Conservation (phyloP, 495 filamentous ascomycete genomes). For the Penicillium parvum region DNA sequence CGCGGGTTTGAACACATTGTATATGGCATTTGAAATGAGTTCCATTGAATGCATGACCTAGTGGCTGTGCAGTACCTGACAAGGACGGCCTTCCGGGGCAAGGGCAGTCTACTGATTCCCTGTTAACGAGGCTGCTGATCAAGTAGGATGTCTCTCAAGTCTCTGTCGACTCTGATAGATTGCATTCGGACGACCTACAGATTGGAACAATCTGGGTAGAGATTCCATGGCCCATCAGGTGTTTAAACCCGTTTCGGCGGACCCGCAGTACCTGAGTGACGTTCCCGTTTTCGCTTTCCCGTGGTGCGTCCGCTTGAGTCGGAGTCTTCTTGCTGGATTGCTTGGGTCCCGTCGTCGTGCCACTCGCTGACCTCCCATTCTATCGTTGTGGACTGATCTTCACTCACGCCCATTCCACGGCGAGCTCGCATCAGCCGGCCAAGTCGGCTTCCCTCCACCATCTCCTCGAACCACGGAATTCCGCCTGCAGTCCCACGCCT, state of each 20-base stretch:
- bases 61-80: too few species aligned
- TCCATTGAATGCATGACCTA: too few species aligned
- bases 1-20: too few species aligned
- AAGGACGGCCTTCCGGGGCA: too few species aligned
- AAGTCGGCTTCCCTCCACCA: constrained; percentile 69
- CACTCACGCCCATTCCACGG: constrained; percentile 49
- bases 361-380: constrained; percentile 87
- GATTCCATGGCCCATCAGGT: neutral
- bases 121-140: too few species aligned
- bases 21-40: too few species aligned
- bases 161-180: too few species aligned
- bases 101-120: too few species aligned
- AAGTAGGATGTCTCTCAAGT: too few species aligned
- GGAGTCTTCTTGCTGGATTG: constrained; percentile 12
- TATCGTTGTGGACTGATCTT: constrained; percentile 56
- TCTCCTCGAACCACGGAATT: constrained; percentile 76
- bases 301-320: constrained; percentile 12
- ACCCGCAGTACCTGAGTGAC: constrained; percentile 10
- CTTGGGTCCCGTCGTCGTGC: constrained; percentile 52
- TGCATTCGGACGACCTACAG: too few species aligned
- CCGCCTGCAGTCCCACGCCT: constrained; percentile 42
- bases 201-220: too few species aligned
- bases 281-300: constrained; percentile 37
- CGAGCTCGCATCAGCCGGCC: constrained; percentile 59
- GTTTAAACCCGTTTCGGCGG: constrained; percentile 10